Percentiles rank a stretch among this genome's conserved stretches.
Conservation (phyloP, 768 basidiomycete species). For the Gloeostereum incarnatum region DNA sequence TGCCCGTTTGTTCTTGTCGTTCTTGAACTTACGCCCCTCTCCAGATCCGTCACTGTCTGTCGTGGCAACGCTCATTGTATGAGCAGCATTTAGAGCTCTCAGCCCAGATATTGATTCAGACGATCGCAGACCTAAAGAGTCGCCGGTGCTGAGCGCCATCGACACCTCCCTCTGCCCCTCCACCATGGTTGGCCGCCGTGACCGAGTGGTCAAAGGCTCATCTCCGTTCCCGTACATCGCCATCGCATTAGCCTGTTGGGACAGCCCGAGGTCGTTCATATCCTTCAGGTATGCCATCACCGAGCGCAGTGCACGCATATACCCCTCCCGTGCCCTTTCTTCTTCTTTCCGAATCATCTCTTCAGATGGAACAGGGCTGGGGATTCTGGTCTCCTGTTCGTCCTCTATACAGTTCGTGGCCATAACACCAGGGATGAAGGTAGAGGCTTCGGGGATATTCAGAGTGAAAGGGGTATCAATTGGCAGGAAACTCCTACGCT, state of each 20-base stretch:
- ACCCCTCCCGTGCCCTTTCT: slow-evolving; percentile 61
- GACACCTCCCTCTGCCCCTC: slow-evolving; percentile 53
- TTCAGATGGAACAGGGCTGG: slow-evolving; percentile 40
- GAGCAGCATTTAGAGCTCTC: slow-evolving; percentile 49
- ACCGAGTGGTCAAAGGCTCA: slow-evolving; percentile 31
- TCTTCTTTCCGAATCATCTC: slow-evolving; percentile 55
- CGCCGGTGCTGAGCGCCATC: slow-evolving; percentile 35
- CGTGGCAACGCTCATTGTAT: slow-evolving; percentile 67
- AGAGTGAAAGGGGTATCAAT: slow-evolving; percentile 59
- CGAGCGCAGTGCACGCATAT: slow-evolving; percentile 74
- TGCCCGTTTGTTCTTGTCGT: slow-evolving; percentile 78
- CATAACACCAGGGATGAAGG: slow-evolving; percentile 45
- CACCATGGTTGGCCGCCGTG: slow-evolving; percentile 60
- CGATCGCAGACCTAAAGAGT: slow-evolving; percentile 43
- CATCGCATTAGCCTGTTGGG: slow-evolving; percentile 48
- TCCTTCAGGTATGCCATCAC: slow-evolving; percentile 96
- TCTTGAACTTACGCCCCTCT: slow-evolving; percentile 85
- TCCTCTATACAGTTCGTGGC: slow-evolving; percentile 26
- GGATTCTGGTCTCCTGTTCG: slow-evolving; percentile 20
- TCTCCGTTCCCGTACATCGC: slow-evolving; percentile 53
- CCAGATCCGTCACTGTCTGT: slow-evolving; percentile 65
- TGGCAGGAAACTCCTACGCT: slow-evolving; percentile 85
- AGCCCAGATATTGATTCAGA: slow-evolving; percentile 52
- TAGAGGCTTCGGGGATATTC: slow-evolving; percentile 53
- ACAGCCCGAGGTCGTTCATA: slow-evolving; percentile 82